These are phyloP conservation scores for Albizia julibrissin DNA, from an alignment of 306 rosid genomes.

Conservation along the genomic window DNA sequence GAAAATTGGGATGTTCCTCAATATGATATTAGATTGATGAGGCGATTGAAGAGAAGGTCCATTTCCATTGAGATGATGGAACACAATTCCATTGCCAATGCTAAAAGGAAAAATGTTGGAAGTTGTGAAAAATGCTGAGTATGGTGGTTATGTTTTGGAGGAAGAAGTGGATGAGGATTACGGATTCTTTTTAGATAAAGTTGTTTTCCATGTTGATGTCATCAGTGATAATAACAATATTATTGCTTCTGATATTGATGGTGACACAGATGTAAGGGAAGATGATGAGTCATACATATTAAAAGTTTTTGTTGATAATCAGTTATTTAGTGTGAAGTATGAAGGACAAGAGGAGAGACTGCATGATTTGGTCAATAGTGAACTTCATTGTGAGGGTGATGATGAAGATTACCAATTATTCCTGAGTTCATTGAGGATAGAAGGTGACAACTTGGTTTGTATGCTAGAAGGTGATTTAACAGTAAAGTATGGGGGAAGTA, in stretches of 20 bases:
- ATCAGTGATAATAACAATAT: background rate
- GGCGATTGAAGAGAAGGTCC: constrained; percentile 50
- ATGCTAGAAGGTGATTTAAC: background rate
- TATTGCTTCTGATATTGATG: background rate
- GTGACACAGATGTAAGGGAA: constrained; percentile 32
- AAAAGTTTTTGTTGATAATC: constrained; percentile 17
- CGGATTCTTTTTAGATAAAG: constrained; percentile 6
- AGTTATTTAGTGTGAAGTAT: constrained; percentile 27
- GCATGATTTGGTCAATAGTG: constrained; percentile 2
- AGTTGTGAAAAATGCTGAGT: background rate
- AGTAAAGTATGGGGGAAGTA: background rate
- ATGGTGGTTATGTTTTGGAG: constrained; percentile 7
- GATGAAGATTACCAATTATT: constrained; percentile 34
- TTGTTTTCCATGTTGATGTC: constrained; percentile 7
- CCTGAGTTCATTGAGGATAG: constrained; percentile 23
- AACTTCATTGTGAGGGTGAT: constrained; percentile 10
- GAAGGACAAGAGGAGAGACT: constrained; percentile 22
- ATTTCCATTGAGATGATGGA: background rate
- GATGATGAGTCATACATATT: constrained; percentile 40
- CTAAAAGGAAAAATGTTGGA: constrained; percentile 10
- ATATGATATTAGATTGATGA: constrained; percentile 38
- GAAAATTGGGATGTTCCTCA: background rate
- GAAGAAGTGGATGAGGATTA: constrained; percentile 16
- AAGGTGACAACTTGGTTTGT: constrained; percentile 22
- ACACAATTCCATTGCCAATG: background rate